These are phyloP conservation scores for Cercospora janseana DNA, from an alignment of 2,329 filamentous ascomycete species.

Conservation along the genomic window DNA sequence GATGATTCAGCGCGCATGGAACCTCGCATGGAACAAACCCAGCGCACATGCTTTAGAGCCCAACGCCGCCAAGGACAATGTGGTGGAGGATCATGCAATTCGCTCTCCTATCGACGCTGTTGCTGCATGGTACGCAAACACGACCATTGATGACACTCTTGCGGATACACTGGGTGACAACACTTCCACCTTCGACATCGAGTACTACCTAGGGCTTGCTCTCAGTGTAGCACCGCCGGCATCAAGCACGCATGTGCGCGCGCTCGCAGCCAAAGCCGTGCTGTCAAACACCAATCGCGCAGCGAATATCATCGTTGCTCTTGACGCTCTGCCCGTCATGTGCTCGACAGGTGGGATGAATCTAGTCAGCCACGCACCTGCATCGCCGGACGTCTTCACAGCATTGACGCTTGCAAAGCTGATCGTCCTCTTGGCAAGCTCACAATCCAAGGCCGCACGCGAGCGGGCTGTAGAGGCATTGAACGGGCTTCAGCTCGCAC, in stretches of 20 bases:
- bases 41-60: conserved; percentile 65
- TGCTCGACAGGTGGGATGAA: conserved; percentile 40
- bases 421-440: conserved; percentile 44
- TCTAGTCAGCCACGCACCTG: conserved; percentile 54
- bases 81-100: conserved; percentile 81
- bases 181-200: conserved; percentile 45
- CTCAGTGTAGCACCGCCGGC: conserved; percentile 72
- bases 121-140: conserved; percentile 84
- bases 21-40: conserved; percentile 81
- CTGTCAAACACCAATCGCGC: conserved; percentile 55
- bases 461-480: conserved; percentile 42
- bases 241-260: conserved; percentile 64
- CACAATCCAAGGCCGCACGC: conserved; percentile 35
- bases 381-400: conserved; percentile 57
- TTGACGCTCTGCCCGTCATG: conserved; percentile 51
- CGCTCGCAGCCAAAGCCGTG: conserved; percentile 59
- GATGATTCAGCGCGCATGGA: conserved; percentile 82
- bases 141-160: conserved; percentile 68
- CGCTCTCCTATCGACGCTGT: conserved; percentile 85
- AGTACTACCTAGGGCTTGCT: conserved; percentile 62
- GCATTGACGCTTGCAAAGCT: conserved; percentile 61
- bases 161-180: conserved; percentile 54
- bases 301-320: conserved; percentile 52
- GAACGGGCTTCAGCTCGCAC: conserved; percentile 42
- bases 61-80: conserved; percentile 73